Percentiles rank a stretch among this genome's conserved stretches.
These are phyloP conservation scores for Haplosporangium sp. DNA, from an alignment of 371 early-diverging fungal genomes.

Conservation along the genomic window DNA sequence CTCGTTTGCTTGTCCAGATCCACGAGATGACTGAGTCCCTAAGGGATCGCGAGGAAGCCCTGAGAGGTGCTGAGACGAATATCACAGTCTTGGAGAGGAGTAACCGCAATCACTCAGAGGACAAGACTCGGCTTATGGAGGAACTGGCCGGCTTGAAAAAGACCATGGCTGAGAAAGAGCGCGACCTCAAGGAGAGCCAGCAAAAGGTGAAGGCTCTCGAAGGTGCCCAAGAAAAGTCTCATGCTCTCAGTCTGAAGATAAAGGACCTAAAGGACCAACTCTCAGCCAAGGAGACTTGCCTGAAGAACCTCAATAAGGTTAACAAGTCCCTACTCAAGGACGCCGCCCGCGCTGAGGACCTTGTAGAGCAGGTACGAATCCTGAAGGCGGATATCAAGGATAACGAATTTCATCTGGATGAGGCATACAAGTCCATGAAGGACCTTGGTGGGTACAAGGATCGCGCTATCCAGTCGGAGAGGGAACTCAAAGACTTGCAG, in stretches of 20 bases:
- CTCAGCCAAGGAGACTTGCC: background rate
- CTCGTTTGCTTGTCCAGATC: constrained; percentile 10
- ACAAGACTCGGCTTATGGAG: background rate
- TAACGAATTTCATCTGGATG: constrained; percentile 11
- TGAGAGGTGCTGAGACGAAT: constrained; percentile 7
- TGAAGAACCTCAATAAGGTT: constrained; percentile 14
- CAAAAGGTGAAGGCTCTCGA: constrained; percentile 13
- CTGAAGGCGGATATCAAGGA: constrained; percentile 19
- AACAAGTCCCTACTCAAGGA: constrained; percentile 9
- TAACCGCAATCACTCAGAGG: constrained; percentile 1
- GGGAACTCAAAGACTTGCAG: constrained; percentile 13
- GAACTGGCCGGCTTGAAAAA: constrained; percentile 9
- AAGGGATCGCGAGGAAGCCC: background rate
- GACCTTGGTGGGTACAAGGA: background rate
- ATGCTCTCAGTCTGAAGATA: constrained; percentile 10
- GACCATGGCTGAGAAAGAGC: constrained; percentile 10
- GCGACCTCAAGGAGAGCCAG: constrained; percentile 15
- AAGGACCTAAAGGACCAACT: constrained; percentile 18
- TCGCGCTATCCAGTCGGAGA: constrained; percentile 6
- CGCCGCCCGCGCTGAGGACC: constrained; percentile 3
- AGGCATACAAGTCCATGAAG: constrained; percentile 7
- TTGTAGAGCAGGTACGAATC: constrained; percentile 7
- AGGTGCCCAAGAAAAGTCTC: constrained; percentile 13
- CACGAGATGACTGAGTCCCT: constrained; percentile 9
- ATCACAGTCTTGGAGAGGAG: constrained; percentile 18